Evolutionary conservation across 139 green algal species (phyloP), one percentile per base, ranked within the genome.

Genomic region (Desmodesmus armatus): DNA sequence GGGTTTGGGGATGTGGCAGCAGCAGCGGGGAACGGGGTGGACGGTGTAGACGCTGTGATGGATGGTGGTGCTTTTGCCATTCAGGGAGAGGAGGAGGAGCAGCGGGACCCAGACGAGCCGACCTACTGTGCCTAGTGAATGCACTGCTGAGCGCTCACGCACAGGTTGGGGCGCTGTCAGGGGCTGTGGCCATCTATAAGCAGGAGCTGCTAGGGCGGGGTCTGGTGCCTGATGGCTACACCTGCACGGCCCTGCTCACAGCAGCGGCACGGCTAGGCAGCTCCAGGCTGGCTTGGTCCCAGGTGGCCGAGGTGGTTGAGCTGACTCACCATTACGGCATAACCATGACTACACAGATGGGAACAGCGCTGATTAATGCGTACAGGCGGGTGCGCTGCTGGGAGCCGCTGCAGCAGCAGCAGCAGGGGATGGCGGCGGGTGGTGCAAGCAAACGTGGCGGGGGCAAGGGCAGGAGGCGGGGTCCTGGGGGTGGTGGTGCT

Each of bases 311-410:
- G 5, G 33, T 93, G 9, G 72, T 86, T 1, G n/a, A 7, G 3
- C 66, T 87, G 40, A 89, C 90, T 83, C 2, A 53, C 21, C 44
- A 58, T 31, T 81, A 53, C 41, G 55, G 67, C n/a, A 41, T 88
- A 40, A 41, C 29, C 37, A 60, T 91, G 29, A 91, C 89, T 62
- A 85, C 62, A 4, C 44, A 86, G 53, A 29, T 87, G 0, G 90
- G 90, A 11, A 88, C 87, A 27, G 69, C 85, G 3, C 69, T 93
- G 58, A 87, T 93, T 44, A 89, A 91, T 69, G 87, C 90, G 3
- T 91, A 90, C 81, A 71, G 85, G n/a, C 67, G 60, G 6, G 82
- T 87, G 39, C 62, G 40, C 7, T 41, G 31, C n/a, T 84, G 78
- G 78, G 25, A 82, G 53, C 76, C 53, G 37, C 55, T 37, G 44